These are phyloP conservation scores for Flagelloscypha sp. DNA, from an alignment of 768 basidiomycete species.

Conservation along the genomic window DNA sequence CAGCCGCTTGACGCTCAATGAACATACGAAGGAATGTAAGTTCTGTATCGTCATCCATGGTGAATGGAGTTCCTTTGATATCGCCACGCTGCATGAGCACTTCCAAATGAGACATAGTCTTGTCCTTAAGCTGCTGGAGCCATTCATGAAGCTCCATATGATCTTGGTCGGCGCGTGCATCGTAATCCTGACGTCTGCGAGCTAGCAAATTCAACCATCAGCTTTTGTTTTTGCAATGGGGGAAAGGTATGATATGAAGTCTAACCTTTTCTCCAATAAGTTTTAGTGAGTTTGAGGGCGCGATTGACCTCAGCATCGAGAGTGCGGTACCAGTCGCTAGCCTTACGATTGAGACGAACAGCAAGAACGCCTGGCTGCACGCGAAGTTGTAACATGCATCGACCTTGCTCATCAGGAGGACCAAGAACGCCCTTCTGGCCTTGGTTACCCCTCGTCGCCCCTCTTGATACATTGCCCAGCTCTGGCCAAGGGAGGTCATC, in stretches of 20 bases:
- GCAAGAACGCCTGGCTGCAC: slow-evolving; percentile 79
- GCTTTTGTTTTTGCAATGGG: no score
- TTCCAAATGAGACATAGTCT: slow-evolving; percentile 82
- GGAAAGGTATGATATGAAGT: no score
- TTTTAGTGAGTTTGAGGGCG: slow-evolving; percentile 78
- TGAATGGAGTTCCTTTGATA: slow-evolving; percentile 74
- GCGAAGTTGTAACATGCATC: slow-evolving; percentile 67
- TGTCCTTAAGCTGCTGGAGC: slow-evolving; percentile 82
- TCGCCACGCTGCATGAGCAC: slow-evolving; percentile 84
- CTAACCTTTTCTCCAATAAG: slow-evolving; percentile 72
- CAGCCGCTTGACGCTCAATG: slow-evolving; percentile 69
- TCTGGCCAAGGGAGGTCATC: slow-evolving; percentile 87
- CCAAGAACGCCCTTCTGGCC: slow-evolving; percentile 77
- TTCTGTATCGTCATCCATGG: slow-evolving; percentile 74
- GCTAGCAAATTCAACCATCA: no score
- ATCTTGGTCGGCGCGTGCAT: slow-evolving; percentile 77
- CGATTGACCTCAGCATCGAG: slow-evolving; percentile 74
- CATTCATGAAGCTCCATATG: slow-evolving; percentile 87
- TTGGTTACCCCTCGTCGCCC: slow-evolving; percentile 79
- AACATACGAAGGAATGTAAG: slow-evolving; percentile 74
- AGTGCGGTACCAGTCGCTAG: slow-evolving; percentile 76
- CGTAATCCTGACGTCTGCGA: slow-evolving; percentile 76
- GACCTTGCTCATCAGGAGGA: slow-evolving; percentile 65
- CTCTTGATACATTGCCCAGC: slow-evolving; percentile 76
- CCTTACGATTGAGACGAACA: slow-evolving; percentile 63